These are phyloP conservation scores for Calycina marina DNA, from an alignment of 2,329 filamentous ascomycete species.

Conservation along the genomic window DNA sequence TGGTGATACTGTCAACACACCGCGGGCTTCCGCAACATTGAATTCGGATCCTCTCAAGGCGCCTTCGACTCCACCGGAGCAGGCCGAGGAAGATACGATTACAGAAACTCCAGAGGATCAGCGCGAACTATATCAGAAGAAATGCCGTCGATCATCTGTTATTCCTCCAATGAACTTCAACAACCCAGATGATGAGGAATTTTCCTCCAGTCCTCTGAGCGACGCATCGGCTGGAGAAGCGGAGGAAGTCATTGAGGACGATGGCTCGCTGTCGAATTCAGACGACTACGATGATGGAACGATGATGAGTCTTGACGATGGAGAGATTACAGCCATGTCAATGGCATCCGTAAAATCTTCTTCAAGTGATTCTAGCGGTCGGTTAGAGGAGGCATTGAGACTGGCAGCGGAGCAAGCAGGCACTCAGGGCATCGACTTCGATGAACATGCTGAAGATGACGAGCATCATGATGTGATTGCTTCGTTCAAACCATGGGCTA, in stretches of 20 bases:
- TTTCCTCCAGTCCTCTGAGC: constrained; percentile 69
- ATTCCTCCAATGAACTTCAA: constrained; percentile 51
- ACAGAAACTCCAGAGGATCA: constrained; percentile 50
- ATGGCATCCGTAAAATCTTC: constrained; percentile 45
- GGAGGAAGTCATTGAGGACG: constrained; percentile 27
- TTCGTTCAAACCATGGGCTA: constrained; percentile 59
- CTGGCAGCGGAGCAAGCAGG: constrained; percentile 63
- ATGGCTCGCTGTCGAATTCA: constrained; percentile 32
- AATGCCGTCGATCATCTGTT: constrained; percentile 48
- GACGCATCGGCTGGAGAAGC: constrained; percentile 33
- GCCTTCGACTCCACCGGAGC: constrained; percentile 47
- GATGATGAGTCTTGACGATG: constrained; percentile 61
- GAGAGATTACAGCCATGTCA: constrained; percentile 55
- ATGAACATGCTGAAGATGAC: constrained; percentile 29
- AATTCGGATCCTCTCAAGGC: constrained; percentile 37
- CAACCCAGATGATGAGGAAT: constrained; percentile 48
- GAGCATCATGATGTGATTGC: constrained; percentile 57
- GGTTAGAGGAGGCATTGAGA: constrained; percentile 63
- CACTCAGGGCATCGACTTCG: constrained; percentile 51
- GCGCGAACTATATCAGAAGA: constrained; percentile 47
- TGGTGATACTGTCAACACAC: constrained; percentile 11
- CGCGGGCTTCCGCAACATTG: constrained; percentile 19
- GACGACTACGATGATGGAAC: constrained; percentile 62
- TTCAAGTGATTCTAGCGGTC: constrained; percentile 49
- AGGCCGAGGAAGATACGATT: constrained; percentile 42